Evolutionary conservation across 2,329 filamentous ascomycete species (phyloP).

Genomic region (Lecanicillium sp.): DNA sequence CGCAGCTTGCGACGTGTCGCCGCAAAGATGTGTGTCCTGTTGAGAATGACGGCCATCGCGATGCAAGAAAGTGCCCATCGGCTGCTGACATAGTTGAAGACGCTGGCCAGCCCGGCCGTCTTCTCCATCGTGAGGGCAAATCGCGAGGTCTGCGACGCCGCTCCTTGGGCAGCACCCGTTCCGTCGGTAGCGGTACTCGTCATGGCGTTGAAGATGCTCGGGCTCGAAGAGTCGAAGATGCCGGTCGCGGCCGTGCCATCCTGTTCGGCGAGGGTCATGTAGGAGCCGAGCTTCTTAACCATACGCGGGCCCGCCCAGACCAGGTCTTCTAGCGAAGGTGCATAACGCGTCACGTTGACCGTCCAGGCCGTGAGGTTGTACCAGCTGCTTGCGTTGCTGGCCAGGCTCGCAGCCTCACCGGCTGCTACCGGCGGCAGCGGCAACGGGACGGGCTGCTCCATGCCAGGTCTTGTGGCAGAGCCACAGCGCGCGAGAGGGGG

Average conservation of each 20-base stretch:
- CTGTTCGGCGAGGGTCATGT: conserved; percentile 51
- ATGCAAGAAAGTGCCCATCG: conserved; percentile 89
- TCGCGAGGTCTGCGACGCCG: conserved; percentile 23
- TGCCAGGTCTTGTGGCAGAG: conserved; percentile 2
- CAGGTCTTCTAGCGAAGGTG: conserved; percentile 60
- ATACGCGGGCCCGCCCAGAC: conserved; percentile 63
- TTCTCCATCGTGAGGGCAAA: conserved; percentile 45
- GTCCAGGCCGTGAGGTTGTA: conserved; percentile 50
- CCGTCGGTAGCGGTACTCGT: conserved; percentile 9
- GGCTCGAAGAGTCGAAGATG: conserved; percentile 14
- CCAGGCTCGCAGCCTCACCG: conserved; percentile 3
- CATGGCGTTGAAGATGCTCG: conserved; percentile 23
- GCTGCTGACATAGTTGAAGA: conserved; percentile 86
- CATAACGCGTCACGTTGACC: conserved; percentile 50
- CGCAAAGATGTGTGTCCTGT: conserved; percentile 89
- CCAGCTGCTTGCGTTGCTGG: conserved; percentile 34
- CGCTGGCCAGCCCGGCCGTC: conserved; percentile 66
- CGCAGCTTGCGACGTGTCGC: conserved; percentile 75
- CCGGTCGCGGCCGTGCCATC: conserved; percentile 33
- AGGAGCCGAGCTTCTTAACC: conserved; percentile 59
- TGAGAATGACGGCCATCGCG: conserved; percentile 77
- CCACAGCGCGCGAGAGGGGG: not conserved
- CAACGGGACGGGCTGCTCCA: conserved; percentile 1
- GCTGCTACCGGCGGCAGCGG: conserved; percentile 1
- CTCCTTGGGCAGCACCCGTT: not conserved